phyloP scores from a whole-genome alignment of 495 filamentous ascomycete genomes.

The Aspergillus carlsbadensis region DNA sequence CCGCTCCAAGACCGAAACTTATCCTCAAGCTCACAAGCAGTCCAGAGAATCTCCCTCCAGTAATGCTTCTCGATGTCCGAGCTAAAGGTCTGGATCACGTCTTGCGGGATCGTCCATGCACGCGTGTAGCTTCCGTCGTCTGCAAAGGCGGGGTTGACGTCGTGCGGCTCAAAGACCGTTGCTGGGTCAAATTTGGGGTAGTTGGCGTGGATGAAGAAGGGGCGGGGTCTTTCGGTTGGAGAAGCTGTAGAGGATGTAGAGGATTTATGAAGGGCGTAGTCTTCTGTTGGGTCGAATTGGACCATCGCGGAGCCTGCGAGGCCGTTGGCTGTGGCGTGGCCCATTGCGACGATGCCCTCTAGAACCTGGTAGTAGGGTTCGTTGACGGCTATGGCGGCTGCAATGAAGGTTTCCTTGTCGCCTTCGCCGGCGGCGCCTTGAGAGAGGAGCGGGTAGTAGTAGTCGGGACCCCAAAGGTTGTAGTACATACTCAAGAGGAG shows the following conservation, averaged over 20 bases:
- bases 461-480: constrained; percentile 53
- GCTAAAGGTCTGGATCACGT: constrained; percentile 36
- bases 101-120: constrained; percentile 43
- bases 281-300: constrained; percentile 42
- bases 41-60: constrained; percentile 50
- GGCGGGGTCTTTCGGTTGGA: constrained; percentile 22
- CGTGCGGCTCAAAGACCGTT: constrained; percentile 37
- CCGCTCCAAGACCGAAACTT: constrained; percentile 38
- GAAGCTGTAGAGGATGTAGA: constrained; percentile 20
- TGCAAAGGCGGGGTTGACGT: constrained; percentile 32
- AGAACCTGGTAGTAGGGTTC: constrained; percentile 56
- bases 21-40: constrained; percentile 46
- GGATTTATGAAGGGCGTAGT: constrained; percentile 25
- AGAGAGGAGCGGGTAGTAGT: constrained; percentile 52
- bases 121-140: constrained; percentile 38
- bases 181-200: constrained; percentile 52
- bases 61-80: constrained; percentile 49
- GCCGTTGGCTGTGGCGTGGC: constrained; percentile 59
- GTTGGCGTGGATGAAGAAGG: constrained; percentile 53
- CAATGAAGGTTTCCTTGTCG: constrained; percentile 59
- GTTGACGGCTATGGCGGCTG: constrained; percentile 44
- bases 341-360: constrained; percentile 77
- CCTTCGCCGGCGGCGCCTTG: constrained; percentile 55
- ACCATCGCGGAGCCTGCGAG: constrained; percentile 43
- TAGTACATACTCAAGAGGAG: constrained; percentile 58